These are phyloP conservation scores for Trichosanthes truncata DNA, from an alignment of 306 rosid species.

Conservation along the genomic window DNA sequence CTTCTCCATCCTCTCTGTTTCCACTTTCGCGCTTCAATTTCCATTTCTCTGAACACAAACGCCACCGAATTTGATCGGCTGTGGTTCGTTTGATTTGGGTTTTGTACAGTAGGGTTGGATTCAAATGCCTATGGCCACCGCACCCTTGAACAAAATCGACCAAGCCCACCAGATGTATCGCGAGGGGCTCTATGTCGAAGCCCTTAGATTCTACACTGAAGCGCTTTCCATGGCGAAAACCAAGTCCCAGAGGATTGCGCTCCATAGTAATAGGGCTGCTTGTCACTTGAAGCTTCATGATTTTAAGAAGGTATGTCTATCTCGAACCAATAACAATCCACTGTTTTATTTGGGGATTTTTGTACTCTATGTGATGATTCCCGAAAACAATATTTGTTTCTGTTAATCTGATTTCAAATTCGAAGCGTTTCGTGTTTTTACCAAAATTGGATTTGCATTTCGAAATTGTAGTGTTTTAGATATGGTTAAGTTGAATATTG, in stretches of 20 bases:
- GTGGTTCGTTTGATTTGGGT: not conserved
- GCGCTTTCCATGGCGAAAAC: slow-evolving; percentile 65
- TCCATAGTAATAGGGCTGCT: slow-evolving; percentile 88
- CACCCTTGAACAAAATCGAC: slow-evolving; percentile 64
- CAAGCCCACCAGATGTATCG: slow-evolving; percentile 80
- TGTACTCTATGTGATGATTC: not conserved
- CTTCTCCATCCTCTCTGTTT: not conserved
- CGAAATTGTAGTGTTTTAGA: not conserved
- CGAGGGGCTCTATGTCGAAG: slow-evolving; percentile 66
- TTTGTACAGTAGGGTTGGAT: not conserved
- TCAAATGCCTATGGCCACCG: slow-evolving; percentile 30
- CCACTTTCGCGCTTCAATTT: not conserved
- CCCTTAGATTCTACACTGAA: slow-evolving; percentile 76
- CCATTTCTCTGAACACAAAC: not conserved
- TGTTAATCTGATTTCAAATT: not conserved
- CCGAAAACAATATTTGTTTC: not conserved
- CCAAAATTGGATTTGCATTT: not conserved
- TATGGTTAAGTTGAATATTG: not conserved
- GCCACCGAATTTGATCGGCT: not conserved
- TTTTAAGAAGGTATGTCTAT: slow-evolving; percentile 52
- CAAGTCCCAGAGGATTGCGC: slow-evolving; percentile 63
- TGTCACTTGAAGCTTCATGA: slow-evolving; percentile 78
- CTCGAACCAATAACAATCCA: not conserved
- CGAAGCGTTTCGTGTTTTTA: not conserved
- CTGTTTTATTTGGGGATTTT: not conserved